phyloP scores from a whole-genome alignment of 441 rosid genomes.

The Gossypium davidsonii region DNA sequence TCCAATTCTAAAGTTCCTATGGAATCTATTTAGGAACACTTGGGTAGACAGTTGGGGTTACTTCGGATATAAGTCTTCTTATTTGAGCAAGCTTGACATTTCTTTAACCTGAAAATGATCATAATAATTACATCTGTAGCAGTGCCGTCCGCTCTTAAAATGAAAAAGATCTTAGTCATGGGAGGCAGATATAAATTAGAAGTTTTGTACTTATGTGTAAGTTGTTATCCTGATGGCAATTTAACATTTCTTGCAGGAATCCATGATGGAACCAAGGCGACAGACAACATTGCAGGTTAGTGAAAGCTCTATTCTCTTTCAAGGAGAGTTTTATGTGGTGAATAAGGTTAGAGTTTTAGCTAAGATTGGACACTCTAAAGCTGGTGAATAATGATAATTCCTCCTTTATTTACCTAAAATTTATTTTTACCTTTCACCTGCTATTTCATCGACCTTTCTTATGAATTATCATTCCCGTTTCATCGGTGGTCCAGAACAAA shows the following conservation, averaged over 20 bases:
- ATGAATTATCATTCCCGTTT: background rate
- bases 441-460: background rate
- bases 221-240: background rate
- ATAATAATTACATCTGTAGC: background rate
- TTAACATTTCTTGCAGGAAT: conserved; percentile 7
- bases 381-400: background rate
- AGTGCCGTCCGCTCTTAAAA: background rate
- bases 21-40: background rate
- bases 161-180: background rate
- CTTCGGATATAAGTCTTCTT: background rate
- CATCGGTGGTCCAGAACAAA: background rate
- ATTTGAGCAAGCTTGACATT: background rate
- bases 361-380: background rate
- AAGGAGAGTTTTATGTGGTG: background rate
- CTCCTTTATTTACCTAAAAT: background rate
- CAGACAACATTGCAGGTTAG: background rate
- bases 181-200: background rate
- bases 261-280: background rate
- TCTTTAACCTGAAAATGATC: background rate
- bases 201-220: background rate
- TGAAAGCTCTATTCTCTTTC: background rate
- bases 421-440: background rate
- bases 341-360: background rate
- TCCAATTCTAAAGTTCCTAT: background rate
- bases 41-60: background rate